Evolutionary conservation across 129 eudicot species (phyloP).

Genomic region (Cynara cardunculus): DNA sequence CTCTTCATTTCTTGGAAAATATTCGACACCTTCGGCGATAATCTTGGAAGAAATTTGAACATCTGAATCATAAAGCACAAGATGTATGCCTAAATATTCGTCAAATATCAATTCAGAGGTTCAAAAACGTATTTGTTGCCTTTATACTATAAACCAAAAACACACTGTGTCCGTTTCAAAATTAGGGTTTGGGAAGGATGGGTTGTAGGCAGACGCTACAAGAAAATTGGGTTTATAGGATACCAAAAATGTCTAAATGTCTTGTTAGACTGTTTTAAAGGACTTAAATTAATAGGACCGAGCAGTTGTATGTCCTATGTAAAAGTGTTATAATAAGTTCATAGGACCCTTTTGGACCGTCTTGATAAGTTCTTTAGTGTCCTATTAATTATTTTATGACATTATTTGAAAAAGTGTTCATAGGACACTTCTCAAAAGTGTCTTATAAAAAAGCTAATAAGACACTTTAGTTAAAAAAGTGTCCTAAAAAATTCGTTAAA

Average conservation of each 20-base stretch:
- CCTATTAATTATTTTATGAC: background rate
- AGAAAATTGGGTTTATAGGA: background rate
- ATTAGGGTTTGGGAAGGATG: background rate
- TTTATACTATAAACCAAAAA: background rate
- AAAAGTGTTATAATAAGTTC: background rate
- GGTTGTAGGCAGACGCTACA: background rate
- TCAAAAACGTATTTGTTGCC: background rate
- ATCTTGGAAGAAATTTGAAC: slow-evolving; percentile 82
- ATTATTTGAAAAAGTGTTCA: background rate
- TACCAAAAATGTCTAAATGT: background rate
- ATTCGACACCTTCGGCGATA: slow-evolving; percentile 78
- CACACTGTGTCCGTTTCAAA: background rate
- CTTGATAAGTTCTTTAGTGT: background rate
- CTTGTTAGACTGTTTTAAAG: background rate
- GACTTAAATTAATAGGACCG: background rate
- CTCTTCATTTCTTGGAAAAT: slow-evolving; percentile 85
- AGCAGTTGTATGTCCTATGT: background rate
- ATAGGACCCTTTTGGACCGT: background rate
- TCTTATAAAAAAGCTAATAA: background rate
- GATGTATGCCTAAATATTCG: background rate
- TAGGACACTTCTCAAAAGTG: background rate
- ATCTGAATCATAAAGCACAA: slow-evolving; percentile 47
- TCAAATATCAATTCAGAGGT: background rate
- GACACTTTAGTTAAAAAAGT: background rate
- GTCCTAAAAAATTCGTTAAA: background rate